Conservation (phyloP, 169 alveolate genomes). For the Eimeria necatrix region DNA sequence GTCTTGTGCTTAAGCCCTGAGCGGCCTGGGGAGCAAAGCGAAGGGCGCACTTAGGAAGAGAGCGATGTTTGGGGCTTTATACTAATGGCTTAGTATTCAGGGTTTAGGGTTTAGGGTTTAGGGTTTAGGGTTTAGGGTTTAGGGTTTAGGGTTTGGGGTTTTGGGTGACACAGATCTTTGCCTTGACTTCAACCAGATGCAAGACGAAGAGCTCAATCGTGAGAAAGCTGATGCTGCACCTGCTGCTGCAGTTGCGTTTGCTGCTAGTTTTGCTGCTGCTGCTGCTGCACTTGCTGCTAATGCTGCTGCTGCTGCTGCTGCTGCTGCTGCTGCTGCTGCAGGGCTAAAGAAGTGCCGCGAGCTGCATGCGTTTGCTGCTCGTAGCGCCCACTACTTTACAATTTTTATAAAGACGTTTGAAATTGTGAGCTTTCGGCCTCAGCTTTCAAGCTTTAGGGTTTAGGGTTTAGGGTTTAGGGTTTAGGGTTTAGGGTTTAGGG, state of each 20-base stretch:
- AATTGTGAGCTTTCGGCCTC: not conserved
- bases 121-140: conserved; percentile 32
- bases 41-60: too few species aligned
- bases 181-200: not conserved
- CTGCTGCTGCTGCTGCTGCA: conserved; percentile 46
- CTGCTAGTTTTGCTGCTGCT: not conserved
- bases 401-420: conserved; percentile 4
- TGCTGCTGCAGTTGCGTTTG: not conserved
- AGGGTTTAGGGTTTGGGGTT: conserved; percentile 9
- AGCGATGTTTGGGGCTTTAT: too few species aligned
- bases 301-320: conserved; percentile 19
- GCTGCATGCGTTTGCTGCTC: conserved; percentile 34
- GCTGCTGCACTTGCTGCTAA: conserved; percentile 24
- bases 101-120: not conserved
- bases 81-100: too few species aligned
- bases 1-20: not conserved
- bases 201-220: conserved; percentile 28
- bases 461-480: too few species aligned
- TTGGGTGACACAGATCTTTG: not conserved
- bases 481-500: too few species aligned
- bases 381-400: conserved; percentile 26
- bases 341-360: conserved; percentile 17
- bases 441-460: too few species aligned
- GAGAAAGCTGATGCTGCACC: conserved; percentile 7
- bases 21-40: not conserved